Evolutionary conservation across 306 rosid genomes (phyloP).

Genomic region (Medicago lupulina): DNA sequence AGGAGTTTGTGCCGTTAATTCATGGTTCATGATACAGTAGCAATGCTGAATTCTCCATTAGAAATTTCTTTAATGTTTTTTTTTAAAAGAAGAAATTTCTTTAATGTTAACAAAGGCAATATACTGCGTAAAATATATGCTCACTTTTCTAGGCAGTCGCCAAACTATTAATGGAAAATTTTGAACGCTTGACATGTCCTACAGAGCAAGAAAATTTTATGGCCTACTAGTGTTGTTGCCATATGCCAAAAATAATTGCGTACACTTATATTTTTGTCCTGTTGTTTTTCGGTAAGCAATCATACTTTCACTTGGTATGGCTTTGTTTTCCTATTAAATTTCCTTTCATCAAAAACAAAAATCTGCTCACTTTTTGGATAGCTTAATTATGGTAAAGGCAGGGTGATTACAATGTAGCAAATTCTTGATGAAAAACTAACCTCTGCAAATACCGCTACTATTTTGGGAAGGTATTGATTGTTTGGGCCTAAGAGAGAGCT

Average conservation of each 20-base stretch:
- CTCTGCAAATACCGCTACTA: constrained; percentile 94
- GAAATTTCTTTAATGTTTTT: too few relatives aligned
- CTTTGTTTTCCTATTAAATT: constrained; percentile 3
- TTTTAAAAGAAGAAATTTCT: too few relatives aligned
- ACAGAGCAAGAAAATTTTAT: neutral
- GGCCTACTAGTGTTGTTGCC: neutral
- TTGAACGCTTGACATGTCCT: neutral
- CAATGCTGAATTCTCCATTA: too few relatives aligned
- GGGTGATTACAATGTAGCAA: constrained; percentile 6
- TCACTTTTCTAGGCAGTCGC: neutral
- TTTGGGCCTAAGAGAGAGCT: constrained; percentile 83
- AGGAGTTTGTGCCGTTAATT: neutral
- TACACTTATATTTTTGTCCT: neutral
- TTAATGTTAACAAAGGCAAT: too few relatives aligned
- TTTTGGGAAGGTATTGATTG: constrained; percentile 90
- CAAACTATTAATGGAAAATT: neutral
- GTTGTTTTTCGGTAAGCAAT: neutral
- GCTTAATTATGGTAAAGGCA: neutral
- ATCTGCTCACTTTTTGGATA: neutral
- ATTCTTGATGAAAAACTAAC: constrained; percentile 52
- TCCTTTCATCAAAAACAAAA: neutral
- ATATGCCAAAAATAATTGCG: neutral
- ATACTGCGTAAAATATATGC: neutral
- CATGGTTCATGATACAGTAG: neutral
- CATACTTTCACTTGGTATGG: neutral